Evolutionary conservation across 306 rosid genomes (phyloP).

Genomic region (Trifolium subterraneum): DNA sequence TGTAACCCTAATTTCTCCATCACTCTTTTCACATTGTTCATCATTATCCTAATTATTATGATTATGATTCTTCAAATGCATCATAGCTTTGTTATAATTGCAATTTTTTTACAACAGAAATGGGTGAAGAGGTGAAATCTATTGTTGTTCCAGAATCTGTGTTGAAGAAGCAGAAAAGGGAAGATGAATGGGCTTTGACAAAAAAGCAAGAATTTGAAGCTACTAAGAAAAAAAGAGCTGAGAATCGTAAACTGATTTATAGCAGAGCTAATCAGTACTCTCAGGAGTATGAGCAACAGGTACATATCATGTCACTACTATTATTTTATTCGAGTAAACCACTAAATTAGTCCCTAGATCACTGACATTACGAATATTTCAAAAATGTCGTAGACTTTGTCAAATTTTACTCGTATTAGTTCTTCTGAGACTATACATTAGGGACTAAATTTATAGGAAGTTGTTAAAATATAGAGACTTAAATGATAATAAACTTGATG

Average conservation of each 20-base stretch:
- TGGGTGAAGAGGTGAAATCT: slow-evolving; percentile 70
- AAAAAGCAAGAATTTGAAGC: slow-evolving; percentile 60
- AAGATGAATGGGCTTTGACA: slow-evolving; percentile 78
- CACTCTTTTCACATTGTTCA: background rate
- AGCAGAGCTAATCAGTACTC: slow-evolving; percentile 76
- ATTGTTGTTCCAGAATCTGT: slow-evolving; percentile 72
- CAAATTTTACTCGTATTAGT: too few relatives aligned
- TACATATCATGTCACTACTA: slow-evolving; percentile 1
- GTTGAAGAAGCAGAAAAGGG: slow-evolving; percentile 81
- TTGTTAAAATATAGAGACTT: too few relatives aligned
- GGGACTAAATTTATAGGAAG: too few relatives aligned
- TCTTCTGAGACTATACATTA: too few relatives aligned
- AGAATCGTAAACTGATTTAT: slow-evolving; percentile 68
- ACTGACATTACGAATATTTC: too few relatives aligned
- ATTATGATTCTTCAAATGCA: too few relatives aligned
- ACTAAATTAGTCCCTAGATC: too few relatives aligned
- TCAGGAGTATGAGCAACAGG: slow-evolving; percentile 68
- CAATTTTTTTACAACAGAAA: slow-evolving; percentile 34
- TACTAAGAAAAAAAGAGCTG: slow-evolving; percentile 67
- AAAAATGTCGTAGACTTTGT: too few relatives aligned
- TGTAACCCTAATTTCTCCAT: slow-evolving; percentile 1
- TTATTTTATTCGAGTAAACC: too few relatives aligned
- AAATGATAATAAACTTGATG: too few relatives aligned
- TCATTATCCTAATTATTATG: background rate
- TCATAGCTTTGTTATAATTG: background rate